phyloP scores from a whole-genome alignment of 2,329 filamentous ascomycete species.

The Alternaria hordeiaustralica region DNA sequence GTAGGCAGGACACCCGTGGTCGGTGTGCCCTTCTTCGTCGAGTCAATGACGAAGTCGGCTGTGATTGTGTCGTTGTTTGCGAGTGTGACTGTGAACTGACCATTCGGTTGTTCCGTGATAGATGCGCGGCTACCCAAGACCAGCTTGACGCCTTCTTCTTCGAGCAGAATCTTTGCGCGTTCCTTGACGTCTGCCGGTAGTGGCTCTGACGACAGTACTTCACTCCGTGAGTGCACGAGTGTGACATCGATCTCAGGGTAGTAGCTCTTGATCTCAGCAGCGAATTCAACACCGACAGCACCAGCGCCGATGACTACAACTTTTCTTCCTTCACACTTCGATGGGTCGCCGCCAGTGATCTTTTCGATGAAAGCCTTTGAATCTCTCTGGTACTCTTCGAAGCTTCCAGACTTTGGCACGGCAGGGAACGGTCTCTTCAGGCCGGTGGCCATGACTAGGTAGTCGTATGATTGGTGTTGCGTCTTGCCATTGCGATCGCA shows the following conservation, averaged over 20 bases:
- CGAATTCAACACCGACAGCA: constrained; percentile 83
- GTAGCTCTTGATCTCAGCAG: constrained; percentile 74
- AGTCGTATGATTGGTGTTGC: constrained; percentile 66
- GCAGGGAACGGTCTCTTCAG: constrained; percentile 74
- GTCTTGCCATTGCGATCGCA: constrained; percentile 60
- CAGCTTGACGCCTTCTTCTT: constrained; percentile 69
- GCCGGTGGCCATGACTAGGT: constrained; percentile 75
- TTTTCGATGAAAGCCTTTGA: constrained; percentile 64
- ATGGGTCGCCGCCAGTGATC: constrained; percentile 39
- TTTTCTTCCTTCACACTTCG: constrained; percentile 48
- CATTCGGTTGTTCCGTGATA: constrained; percentile 37
- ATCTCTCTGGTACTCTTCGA: constrained; percentile 69
- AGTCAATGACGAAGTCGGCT: constrained; percentile 72
- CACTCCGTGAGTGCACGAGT: constrained; percentile 74
- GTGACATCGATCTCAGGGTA: constrained; percentile 71
- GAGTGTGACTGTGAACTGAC: constrained; percentile 53
- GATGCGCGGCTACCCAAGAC: constrained; percentile 67
- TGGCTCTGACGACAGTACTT: constrained; percentile 75
- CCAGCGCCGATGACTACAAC: constrained; percentile 79
- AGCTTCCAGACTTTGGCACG: constrained; percentile 70
- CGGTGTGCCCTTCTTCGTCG: constrained; percentile 68
- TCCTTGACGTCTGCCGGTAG: constrained; percentile 74
- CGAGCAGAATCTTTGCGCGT: constrained; percentile 63
- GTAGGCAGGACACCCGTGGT: constrained; percentile 68
- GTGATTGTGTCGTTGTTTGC: constrained; percentile 56